phyloP scores from a whole-genome alignment of 129 eudicot genomes.

The Tagetes patula region DNA sequence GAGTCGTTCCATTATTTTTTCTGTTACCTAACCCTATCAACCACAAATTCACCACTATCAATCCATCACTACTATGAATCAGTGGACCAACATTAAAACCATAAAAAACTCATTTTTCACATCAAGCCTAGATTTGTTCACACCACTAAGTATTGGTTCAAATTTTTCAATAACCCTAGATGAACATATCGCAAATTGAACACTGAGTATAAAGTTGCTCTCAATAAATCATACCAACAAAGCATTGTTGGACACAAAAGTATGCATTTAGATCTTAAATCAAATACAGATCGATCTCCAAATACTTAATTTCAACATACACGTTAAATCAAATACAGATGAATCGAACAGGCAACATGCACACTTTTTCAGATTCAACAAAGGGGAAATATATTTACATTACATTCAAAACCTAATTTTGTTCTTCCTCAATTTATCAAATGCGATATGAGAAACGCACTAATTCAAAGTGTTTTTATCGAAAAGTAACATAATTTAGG shows the following conservation, averaged over 20 bases:
- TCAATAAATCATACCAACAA: neutral
- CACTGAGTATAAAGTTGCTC: neutral
- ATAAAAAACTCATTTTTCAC: constrained; percentile 21
- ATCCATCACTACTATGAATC: constrained; percentile 4
- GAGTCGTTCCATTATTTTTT: constrained; percentile 59
- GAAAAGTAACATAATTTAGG: constrained; percentile 2
- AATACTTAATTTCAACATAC: constrained; percentile 10
- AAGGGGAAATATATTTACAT: neutral
- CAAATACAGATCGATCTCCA: neutral
- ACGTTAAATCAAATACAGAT: neutral
- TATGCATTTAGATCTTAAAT: neutral
- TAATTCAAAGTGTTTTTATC: constrained; percentile 1
- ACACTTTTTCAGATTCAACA: neutral
- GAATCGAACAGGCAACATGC: constrained; percentile 8
- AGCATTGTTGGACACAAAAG: neutral
- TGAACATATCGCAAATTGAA: neutral
- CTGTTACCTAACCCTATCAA: constrained; percentile 37
- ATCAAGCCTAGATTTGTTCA: constrained; percentile 17
- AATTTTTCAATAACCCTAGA: neutral
- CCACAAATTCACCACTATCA: constrained; percentile 12
- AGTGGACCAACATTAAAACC: neutral
- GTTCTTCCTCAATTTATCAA: neutral
- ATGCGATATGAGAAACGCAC: neutral
- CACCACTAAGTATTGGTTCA: constrained; percentile 34
- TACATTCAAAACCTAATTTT: neutral